phyloP scores from a whole-genome alignment of 1,284 basidiomycete genomes.

The Takashimella tepidaria region DNA sequence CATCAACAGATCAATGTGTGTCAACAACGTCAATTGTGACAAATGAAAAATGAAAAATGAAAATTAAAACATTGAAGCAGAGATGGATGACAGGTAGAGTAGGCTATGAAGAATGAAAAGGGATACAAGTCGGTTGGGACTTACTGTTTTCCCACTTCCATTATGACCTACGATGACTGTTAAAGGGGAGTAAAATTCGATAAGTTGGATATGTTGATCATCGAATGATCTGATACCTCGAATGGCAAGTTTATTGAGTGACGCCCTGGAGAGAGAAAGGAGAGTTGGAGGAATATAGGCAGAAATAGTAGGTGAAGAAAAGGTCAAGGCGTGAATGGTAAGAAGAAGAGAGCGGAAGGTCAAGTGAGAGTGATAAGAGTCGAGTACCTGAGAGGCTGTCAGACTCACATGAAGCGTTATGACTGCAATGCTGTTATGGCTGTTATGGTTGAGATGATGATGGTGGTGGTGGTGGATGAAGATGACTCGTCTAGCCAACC shows the following conservation, averaged over 20 bases:
- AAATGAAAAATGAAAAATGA: no score
- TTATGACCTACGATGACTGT: constrained; percentile 99
- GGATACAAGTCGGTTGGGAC: constrained; percentile 11
- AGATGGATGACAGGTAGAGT: no score
- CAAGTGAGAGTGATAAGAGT: neutral
- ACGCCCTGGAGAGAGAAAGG: constrained; percentile 57
- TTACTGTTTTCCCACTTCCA: constrained; percentile 90
- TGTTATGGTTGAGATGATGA: no score
- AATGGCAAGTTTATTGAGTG: constrained; percentile 82
- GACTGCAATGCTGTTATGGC: no score
- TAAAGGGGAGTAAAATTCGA: constrained; percentile 95
- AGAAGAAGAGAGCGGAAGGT: neutral
- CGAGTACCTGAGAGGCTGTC: no score
- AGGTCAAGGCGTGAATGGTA: neutral
- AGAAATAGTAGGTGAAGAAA: neutral
- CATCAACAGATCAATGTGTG: constrained; percentile 3
- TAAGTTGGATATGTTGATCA: constrained; percentile 88
- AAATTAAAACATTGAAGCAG: no score
- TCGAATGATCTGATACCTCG: constrained; percentile 71
- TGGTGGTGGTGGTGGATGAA: no score
- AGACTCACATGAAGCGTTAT: no score
- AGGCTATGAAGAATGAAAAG: constrained; percentile 1
- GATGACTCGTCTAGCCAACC: no score
- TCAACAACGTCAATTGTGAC: no score
- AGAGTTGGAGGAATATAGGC: no score